Base-by-base conservation (phyloP, 2,329 filamentous ascomycete genomes). In the Xylaria sp. region DNA sequence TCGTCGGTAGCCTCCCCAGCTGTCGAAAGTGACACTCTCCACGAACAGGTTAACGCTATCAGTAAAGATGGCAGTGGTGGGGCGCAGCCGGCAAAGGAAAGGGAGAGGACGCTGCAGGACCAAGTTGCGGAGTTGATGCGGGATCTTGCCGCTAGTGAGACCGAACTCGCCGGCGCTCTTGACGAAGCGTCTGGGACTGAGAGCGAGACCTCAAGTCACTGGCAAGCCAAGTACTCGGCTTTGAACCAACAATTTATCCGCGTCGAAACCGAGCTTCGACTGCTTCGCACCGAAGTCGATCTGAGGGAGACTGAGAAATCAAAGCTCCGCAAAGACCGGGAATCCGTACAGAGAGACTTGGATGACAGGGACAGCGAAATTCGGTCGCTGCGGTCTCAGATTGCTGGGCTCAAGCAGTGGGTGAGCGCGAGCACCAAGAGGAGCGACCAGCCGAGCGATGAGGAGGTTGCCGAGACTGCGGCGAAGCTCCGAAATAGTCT, bases 371-470 rank as follows among this genome's bases (percentile, higher is more conserved):
- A 88, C 56, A 80, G 82, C 23, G 83, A 87, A 72, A 78, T 83
- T 3, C 73, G 76, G 19, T 75, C 76, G 53, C 73, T 88, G 61
- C 74, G 81, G 56, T 76, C 77, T 2, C 87, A 90, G 72, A 80
- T 90, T 0, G 73, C 83, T 8, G 86, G 86, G 1, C 75, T 91
- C 60, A 91, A 91, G 77, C 84, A 85, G 66, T 90, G 83, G 76
- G 87, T 91, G 59, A 89, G 87, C 67, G 83, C 80, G 19, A 84
- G 83, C 63, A 89, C 87, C 8, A 77, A 85, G 37, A 78, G 80
- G 54, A 83, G 84, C 35, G 82, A 82, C 19, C 83, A 86, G 71
- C 78, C 76, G 57, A 86, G 84, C 62, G 88, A 91, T 67, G 85
- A 88, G 71, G 83, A 85, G 9, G 82, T 91, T 69, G 81, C 78